Evolutionary conservation across 768 basidiomycete species (phyloP), one percentile per base, ranked within the genome.

Genomic region (Termitomyces titanicus): DNA sequence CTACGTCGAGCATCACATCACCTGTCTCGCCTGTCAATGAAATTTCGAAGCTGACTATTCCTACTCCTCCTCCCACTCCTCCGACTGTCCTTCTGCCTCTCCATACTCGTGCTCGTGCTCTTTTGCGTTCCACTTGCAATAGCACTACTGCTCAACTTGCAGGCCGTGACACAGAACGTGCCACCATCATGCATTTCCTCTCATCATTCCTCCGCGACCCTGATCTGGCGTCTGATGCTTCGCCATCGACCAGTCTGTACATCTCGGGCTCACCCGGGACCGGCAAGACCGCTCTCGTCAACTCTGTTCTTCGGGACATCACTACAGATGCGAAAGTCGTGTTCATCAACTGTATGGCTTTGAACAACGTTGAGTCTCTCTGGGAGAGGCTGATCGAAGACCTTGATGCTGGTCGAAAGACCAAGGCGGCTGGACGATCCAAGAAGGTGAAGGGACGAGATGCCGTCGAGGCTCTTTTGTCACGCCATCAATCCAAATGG

Each of bases 191-290:
- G 18, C 66, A 75, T 11, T 94, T 92, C 70, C 66, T 92, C 61
- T 64, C 71, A 20, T 73, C 79, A 5, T 86, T 88, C 64, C 64
- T 83, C 22, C 66, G 70, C 27, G 70, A 64, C 18, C 54, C 68
- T 38, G 53, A 65, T 10, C 64, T 59, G 52, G 50, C 47, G 18
- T 51, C 49, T 43, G 63, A 66, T 43, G 64, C 64, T 18, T 63
- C 62, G 4, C 51, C 57, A 22, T 64, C 71, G 25, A 74, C 82
- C 10, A 78, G 82, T 40, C 76, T 96, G 55, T 98, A 95, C 69
- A 86, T 98, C 50, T 95, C 94, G 9, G 96, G 96, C 9, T 84
- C 92, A 1, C 94, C 94, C 3, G 96, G 95, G 1, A 93, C 92
- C 3, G 93, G 93, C 18, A 95, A 96, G 74, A 95, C 92, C 1